Evolutionary conservation across 306 rosid genomes (phyloP).

Genomic region (Cyclanthera cordifolia): DNA sequence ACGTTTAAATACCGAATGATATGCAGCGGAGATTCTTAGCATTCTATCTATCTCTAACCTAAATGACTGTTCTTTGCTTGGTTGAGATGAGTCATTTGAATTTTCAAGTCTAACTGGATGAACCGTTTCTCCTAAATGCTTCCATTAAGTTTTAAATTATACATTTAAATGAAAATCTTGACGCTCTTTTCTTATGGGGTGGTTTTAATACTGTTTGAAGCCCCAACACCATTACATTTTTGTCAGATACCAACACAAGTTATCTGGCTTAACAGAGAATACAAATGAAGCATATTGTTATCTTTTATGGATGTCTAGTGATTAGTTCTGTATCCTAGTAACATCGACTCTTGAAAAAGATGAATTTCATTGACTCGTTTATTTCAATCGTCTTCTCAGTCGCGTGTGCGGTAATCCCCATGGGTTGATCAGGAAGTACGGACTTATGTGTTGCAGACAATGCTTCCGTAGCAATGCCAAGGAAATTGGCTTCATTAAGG

Average conservation of each 20-base stretch:
- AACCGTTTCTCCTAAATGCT: not conserved
- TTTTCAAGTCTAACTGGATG: not conserved
- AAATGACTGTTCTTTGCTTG: not conserved
- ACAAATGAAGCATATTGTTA: not conserved
- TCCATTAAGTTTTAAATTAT: not conserved
- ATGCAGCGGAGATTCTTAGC: not conserved
- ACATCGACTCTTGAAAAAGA: too few species aligned
- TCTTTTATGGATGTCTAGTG: not conserved
- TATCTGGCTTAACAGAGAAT: not conserved
- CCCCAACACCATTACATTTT: not conserved
- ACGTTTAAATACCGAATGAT: not conserved
- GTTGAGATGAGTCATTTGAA: not conserved
- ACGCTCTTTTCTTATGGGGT: not conserved
- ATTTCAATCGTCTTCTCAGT: constrained; percentile 4
- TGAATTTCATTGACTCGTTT: too few species aligned
- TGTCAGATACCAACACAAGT: not conserved
- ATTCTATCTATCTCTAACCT: not conserved
- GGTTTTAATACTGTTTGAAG: too few species aligned
- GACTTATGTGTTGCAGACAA: constrained; percentile 94
- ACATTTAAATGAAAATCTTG: too few species aligned
- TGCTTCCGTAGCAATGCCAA: constrained; percentile 98
- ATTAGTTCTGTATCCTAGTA: not conserved
- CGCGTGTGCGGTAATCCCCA: constrained; percentile 74
- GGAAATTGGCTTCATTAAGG: constrained; percentile 97
- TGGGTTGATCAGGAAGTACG: constrained; percentile 83